A percentile compares a stretch with the other conserved stretches of the same genome.
These are phyloP conservation scores for Sporothrix phasma DNA, from an alignment of 2,329 filamentous ascomycete species.

Conservation along the genomic window DNA sequence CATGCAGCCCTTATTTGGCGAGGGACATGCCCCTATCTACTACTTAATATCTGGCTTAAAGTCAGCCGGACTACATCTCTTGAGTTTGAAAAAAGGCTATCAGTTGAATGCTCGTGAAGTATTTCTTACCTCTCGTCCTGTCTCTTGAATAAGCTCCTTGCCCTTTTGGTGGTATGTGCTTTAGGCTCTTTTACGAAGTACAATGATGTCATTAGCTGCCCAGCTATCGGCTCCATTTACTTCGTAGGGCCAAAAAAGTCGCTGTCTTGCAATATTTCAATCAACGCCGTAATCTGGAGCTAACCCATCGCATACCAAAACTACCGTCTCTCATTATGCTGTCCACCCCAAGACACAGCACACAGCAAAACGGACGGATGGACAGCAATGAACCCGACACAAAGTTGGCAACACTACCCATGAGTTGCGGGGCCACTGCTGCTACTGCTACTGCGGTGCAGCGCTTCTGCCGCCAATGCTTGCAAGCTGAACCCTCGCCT, in stretches of 20 bases:
- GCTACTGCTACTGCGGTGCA: not conserved
- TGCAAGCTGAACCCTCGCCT: conserved; percentile 60
- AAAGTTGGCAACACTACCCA: not conserved
- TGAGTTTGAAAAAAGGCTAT: too few relatives aligned
- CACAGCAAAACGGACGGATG: conserved; percentile 1
- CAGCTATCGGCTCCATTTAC: not conserved
- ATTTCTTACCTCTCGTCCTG: too few relatives aligned
- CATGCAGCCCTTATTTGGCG: too few relatives aligned
- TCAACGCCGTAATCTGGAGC: too few relatives aligned
- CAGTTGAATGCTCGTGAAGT: too few relatives aligned
- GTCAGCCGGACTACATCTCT: too few relatives aligned
- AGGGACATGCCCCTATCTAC: not conserved
- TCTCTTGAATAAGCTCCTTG: not conserved
- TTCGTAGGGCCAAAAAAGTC: not conserved
- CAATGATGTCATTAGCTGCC: conserved; percentile 12
- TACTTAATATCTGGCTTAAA: not conserved
- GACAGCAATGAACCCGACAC: not conserved
- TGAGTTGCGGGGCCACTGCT: not conserved
- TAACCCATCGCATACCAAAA: too few relatives aligned
- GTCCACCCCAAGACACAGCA: too few relatives aligned
- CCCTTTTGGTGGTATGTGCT: too few relatives aligned
- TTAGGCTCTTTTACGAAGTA: too few relatives aligned
- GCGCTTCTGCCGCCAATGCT: conserved; percentile 60
- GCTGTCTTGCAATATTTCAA: not conserved
- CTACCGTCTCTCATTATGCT: too few relatives aligned